Conservation (phyloP, 2,329 filamentous ascomycete genomes). For the Cercospora nicotianae region DNA sequence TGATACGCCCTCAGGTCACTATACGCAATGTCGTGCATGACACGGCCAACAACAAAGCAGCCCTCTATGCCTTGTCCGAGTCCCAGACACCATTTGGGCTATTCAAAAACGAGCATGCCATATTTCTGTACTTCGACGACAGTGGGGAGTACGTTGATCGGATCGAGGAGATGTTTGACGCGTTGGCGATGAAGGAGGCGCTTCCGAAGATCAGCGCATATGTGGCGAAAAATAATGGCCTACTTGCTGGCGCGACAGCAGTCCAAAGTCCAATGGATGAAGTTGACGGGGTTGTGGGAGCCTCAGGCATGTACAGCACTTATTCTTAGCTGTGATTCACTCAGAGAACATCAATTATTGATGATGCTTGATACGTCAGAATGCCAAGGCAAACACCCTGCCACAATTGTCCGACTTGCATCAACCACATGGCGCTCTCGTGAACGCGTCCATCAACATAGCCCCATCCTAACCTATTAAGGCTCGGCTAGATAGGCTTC, state of each 20-base stretch:
- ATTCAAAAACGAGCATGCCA: conserved; percentile 1
- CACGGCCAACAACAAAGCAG: neutral
- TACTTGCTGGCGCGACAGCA: neutral
- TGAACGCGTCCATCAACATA: neutral
- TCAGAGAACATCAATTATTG: neutral
- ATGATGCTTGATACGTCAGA: neutral
- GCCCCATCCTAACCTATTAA: neutral
- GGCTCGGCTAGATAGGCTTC: neutral
- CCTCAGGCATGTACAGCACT: neutral
- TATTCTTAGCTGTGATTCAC: neutral
- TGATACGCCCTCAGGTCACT: neutral
- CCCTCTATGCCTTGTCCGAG: conserved; percentile 3
- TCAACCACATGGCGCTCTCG: neutral
- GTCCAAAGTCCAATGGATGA: neutral
- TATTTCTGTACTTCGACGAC: neutral
- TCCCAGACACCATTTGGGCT: neutral
- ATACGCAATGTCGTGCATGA: conserved; percentile 10
- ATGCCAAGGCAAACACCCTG: neutral
- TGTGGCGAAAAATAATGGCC: neutral
- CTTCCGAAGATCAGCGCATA: conserved; percentile 1
- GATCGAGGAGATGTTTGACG: conserved; percentile 1
- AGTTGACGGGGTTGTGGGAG: neutral
- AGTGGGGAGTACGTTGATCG: neutral
- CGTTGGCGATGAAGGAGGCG: neutral
- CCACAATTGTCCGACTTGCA: neutral